Conservation (phyloP, 768 basidiomycete species). For the Lactarius psammicola region DNA sequence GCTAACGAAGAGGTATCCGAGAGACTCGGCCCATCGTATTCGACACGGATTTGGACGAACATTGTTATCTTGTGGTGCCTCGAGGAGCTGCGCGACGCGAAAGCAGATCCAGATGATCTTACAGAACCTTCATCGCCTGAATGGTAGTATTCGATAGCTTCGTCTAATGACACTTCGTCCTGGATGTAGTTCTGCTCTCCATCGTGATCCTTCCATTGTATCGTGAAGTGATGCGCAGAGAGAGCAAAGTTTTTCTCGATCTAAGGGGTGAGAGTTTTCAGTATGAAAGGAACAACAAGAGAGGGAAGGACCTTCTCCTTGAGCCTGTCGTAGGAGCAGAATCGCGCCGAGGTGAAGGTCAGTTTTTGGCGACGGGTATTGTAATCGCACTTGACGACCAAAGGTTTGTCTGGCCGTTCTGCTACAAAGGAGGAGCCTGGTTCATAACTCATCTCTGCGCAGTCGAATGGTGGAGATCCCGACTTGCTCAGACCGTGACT, state of each 20-base stretch:
- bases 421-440: neutral
- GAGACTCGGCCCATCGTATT: constrained; percentile 88
- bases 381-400: constrained; percentile 82
- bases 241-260: constrained; percentile 84
- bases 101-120: constrained; percentile 71
- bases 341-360: constrained; percentile 73
- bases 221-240: constrained; percentile 61
- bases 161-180: constrained; percentile 72
- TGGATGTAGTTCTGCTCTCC: constrained; percentile 70
- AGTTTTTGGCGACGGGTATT: constrained; percentile 74
- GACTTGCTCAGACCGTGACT: neutral
- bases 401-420: constrained; percentile 59
- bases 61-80: constrained; percentile 68
- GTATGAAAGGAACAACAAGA: constrained; percentile 20
- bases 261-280: constrained; percentile 40
- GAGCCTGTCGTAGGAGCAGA: constrained; percentile 74
- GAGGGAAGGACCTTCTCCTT: constrained; percentile 55
- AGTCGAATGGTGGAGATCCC: constrained; percentile 6
- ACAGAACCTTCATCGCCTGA: constrained; percentile 68
- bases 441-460: constrained; percentile 15
- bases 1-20: constrained; percentile 84
- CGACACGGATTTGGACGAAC: constrained; percentile 71
- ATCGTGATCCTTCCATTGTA: constrained; percentile 88
- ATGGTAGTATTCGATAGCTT: constrained; percentile 85
- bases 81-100: constrained; percentile 62